Evolutionary conservation across 345 rosid species (phyloP).

Genomic region (Theobroma cacao): DNA sequence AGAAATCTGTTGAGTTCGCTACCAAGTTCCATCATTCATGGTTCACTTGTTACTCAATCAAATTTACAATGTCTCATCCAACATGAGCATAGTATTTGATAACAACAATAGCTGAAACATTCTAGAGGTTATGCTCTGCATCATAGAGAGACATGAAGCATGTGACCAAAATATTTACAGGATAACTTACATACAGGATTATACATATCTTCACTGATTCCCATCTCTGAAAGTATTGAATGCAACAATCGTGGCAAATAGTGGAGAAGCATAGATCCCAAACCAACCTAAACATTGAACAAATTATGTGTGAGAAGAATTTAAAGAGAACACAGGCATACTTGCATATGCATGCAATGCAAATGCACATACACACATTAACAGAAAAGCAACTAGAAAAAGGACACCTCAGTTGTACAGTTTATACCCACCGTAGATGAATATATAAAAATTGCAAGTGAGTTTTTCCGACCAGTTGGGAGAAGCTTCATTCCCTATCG

Average conservation of each 20-base stretch:
- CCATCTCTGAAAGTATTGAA: constrained; percentile 67
- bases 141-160: neutral
- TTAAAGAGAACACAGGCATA: neutral
- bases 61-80: constrained; percentile 1
- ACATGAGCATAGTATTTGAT: neutral
- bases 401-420: neutral
- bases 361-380: neutral
- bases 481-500: constrained; percentile 91
- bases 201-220: constrained; percentile 92
- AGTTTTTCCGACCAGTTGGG: constrained; percentile 80
- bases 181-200: constrained; percentile 94
- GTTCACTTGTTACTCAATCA: neutral
- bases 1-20: neutral
- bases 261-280: constrained; percentile 83
- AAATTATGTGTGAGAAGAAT: constrained; percentile 9
- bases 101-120: neutral
- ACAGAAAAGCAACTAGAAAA: neutral
- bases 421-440: constrained; percentile 64
- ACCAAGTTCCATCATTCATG: neutral
- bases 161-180: constrained; percentile 1
- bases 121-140: neutral
- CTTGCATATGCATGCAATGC: neutral
- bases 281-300: constrained; percentile 56
- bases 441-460: constrained; percentile 79
- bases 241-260: constrained; percentile 64